Percentiles rank a stretch among this genome's conserved stretches.
These are phyloP conservation scores for Climacium dendroides DNA, from an alignment of 225 moss, liverwort and hornwort species.

Conservation along the genomic window DNA sequence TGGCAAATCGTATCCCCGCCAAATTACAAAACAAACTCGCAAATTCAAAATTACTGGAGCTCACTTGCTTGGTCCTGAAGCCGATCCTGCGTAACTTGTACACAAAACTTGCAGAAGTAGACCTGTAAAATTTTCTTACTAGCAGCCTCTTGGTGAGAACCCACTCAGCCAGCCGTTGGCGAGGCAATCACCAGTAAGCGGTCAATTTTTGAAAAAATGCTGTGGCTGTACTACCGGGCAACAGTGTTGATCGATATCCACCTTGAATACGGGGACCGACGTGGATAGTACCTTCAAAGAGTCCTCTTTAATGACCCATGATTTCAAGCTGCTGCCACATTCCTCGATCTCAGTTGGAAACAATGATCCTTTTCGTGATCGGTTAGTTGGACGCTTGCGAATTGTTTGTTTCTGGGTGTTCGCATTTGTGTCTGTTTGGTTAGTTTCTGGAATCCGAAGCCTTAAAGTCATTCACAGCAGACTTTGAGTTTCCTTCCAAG, in stretches of 20 bases:
- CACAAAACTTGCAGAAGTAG: not conserved
- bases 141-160: not conserved
- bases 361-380: not conserved
- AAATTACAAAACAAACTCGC: not conserved
- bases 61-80: not conserved
- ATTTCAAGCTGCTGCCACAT: constrained; percentile 1
- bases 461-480: not conserved
- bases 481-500: not conserved
- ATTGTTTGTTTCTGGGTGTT: not conserved
- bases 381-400: not conserved
- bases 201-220: not conserved
- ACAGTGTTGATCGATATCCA: not conserved
- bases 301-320: not conserved
- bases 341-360: not conserved
- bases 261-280: not conserved
- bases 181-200: not conserved
- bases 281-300: not conserved
- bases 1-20: not conserved
- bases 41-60: not conserved
- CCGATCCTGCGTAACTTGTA: not conserved
- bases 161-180: not conserved
- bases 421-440: not conserved
- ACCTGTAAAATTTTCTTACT: not conserved
- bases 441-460: not conserved
- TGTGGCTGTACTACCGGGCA: not conserved